These are phyloP conservation scores for Drosera spatulata DNA, from an alignment of 179 eudicot genomes.

Conservation along the genomic window DNA sequence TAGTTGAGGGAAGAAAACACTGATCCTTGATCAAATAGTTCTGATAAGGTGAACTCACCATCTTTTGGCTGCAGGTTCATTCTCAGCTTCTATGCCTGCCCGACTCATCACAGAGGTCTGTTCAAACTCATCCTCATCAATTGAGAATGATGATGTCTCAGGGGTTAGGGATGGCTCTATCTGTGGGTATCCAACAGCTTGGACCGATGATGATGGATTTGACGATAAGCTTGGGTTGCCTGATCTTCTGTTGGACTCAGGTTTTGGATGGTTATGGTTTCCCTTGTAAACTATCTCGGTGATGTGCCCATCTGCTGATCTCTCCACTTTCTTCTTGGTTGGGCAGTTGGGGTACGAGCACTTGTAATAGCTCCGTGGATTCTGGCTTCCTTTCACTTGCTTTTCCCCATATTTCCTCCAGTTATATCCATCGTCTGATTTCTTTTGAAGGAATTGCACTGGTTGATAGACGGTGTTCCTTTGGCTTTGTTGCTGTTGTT, in stretches of 20 bases:
- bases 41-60: conserved; percentile 27
- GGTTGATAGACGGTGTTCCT: conserved; percentile 16
- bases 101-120: conserved; percentile 52
- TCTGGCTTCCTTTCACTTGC: conserved; percentile 82
- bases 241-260: conserved; percentile 55
- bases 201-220: neutral
- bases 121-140: conserved; percentile 72
- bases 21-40: neutral
- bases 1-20: neutral
- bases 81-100: conserved; percentile 38
- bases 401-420: conserved; percentile 97
- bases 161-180: conserved; percentile 26
- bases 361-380: conserved; percentile 91
- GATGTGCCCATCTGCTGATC: conserved; percentile 55
- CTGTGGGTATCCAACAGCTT: neutral
- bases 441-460: conserved; percentile 45
- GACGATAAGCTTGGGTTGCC: conserved; percentile 6
- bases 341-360: conserved; percentile 71
- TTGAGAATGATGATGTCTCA: conserved; percentile 65
- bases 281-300: conserved; percentile 29
- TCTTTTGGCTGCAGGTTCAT: conserved; percentile 66
- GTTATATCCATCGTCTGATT: conserved; percentile 81
- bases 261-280: conserved; percentile 83
- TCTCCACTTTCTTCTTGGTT: conserved; percentile 87
- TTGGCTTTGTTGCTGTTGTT: neutral